Evolutionary conservation across 768 basidiomycete species (phyloP), one percentile per base, ranked within the genome.

Genomic region (Mycena sanguinolenta): DNA sequence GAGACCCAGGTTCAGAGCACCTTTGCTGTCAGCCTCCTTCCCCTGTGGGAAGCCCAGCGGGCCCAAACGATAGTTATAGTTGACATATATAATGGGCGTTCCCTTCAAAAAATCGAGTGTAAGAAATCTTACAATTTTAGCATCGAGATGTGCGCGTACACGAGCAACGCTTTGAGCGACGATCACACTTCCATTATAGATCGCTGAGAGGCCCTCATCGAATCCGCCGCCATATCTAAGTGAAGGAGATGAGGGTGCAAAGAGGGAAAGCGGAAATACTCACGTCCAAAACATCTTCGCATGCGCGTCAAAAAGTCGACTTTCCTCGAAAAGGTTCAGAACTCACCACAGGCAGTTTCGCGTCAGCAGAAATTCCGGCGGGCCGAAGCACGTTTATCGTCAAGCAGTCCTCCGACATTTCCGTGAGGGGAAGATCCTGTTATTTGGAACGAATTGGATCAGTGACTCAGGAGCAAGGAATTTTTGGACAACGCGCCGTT

Each of bases 381-480:
- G 90, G 89, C 23, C 88, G 80, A 63, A 87, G 88, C 5, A 91
- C 79, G 73, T 91, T 90, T 64, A 91, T 81, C 28, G 88, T 89
- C 54, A 91, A 77, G 75, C 89, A 91, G 65, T 91, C 89, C 75
- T 91, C 90, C 25, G 88, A 87, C 46, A 77, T 84, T 74, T 34
- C 77, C 71, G 67, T 82, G 77, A 65, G 79, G 76, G 66, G 19
- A 34, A 60, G 30, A 32, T 27, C 44, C 59, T 60, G 27, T 8
- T 8, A 44, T 42, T 44, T 34, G 4, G 32, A 34, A 34, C 32
- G 12, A 1, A n/a, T 46, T 21, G 8, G 28, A 42, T 3, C 8
- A 30, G 44, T 34, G 32, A 34, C 4, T 34, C n/a, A 1, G 17
- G 14, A 27, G 28, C 19, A 30, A 38, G 17, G 19, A 9, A 9